Evolutionary conservation across 257 asterid species (phyloP).

Genomic region (Primulina huaijiensis): DNA sequence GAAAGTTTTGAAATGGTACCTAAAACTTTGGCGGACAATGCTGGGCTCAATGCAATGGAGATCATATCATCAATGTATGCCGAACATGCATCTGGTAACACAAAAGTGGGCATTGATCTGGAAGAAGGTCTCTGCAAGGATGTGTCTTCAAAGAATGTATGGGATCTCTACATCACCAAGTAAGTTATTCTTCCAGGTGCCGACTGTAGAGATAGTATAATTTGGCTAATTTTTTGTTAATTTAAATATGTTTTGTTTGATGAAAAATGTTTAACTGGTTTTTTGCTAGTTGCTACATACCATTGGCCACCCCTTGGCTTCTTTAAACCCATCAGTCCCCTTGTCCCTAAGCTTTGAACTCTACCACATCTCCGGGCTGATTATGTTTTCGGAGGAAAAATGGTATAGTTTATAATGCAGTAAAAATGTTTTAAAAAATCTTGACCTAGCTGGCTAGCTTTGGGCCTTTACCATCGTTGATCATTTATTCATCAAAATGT

Average conservation of each 20-base stretch:
- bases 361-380: background rate
- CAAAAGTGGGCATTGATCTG: conserved; percentile 81
- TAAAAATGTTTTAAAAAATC: background rate
- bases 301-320: background rate
- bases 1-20: conserved; percentile 98
- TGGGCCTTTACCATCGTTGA: background rate
- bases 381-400: background rate
- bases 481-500: background rate
- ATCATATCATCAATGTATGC: conserved; percentile 74
- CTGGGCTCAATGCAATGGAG: conserved; percentile 95
- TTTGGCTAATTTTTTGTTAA: conserved; percentile 2
- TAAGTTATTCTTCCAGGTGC: conserved; percentile 36
- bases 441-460: background rate
- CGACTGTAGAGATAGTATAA: conserved; percentile 2
- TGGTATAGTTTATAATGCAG: background rate
- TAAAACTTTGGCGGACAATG: conserved; percentile 92
- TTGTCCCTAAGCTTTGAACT: background rate
- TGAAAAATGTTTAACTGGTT: background rate
- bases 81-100: conserved; percentile 20
- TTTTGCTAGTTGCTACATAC: background rate
- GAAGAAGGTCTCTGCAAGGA: conserved; percentile 84
- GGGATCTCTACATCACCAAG: conserved; percentile 91
- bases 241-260: background rate
- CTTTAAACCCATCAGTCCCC: background rate
- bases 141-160: conserved; percentile 49